phyloP scores from a whole-genome alignment of 2,329 filamentous ascomycete genomes.

The Pseudogymnoascus sp. region DNA sequence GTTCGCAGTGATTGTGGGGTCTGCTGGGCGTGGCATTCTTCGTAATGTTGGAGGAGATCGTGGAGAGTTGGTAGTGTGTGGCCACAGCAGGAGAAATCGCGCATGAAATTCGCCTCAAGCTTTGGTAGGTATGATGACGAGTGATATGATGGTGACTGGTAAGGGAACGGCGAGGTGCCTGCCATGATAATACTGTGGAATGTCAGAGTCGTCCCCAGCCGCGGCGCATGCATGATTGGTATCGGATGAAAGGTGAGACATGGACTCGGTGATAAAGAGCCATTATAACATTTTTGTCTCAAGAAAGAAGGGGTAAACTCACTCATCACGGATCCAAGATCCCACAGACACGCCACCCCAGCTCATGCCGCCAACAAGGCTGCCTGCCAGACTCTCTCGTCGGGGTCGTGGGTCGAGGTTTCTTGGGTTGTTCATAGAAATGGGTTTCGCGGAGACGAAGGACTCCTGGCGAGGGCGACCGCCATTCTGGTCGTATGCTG shows the following conservation, averaged over 20 bases:
- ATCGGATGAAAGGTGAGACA: conserved; percentile 9
- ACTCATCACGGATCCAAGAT: conserved; percentile 98
- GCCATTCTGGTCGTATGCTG: conserved; percentile 47
- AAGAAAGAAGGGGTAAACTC: conserved; percentile 39
- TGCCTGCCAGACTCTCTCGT: conserved; percentile 54
- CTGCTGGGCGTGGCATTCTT: conserved; percentile 80
- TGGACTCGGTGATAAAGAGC: background rate
- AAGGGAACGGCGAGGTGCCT: conserved; percentile 84
- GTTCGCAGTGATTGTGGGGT: conserved; percentile 40
- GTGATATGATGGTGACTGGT: conserved; percentile 90
- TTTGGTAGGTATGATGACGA: conserved; percentile 95
- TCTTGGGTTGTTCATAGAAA: conserved; percentile 55
- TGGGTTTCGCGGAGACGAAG: conserved; percentile 57
- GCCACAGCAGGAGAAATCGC: conserved; percentile 92
- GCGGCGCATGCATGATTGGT: background rate
- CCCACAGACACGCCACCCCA: conserved; percentile 95
- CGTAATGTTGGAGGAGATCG: conserved; percentile 91
- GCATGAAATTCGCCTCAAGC: conserved; percentile 95
- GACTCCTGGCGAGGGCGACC: conserved; percentile 52
- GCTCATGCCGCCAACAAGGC: conserved; percentile 75
- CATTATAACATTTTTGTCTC: conserved; percentile 4
- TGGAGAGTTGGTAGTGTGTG: conserved; percentile 83
- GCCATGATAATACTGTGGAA: conserved; percentile 77
- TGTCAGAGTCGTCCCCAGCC: conserved; percentile 13
- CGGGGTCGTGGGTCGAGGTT: conserved; percentile 48